phyloP scores from a whole-genome alignment of 768 basidiomycete genomes.

The Trametes villosa region DNA sequence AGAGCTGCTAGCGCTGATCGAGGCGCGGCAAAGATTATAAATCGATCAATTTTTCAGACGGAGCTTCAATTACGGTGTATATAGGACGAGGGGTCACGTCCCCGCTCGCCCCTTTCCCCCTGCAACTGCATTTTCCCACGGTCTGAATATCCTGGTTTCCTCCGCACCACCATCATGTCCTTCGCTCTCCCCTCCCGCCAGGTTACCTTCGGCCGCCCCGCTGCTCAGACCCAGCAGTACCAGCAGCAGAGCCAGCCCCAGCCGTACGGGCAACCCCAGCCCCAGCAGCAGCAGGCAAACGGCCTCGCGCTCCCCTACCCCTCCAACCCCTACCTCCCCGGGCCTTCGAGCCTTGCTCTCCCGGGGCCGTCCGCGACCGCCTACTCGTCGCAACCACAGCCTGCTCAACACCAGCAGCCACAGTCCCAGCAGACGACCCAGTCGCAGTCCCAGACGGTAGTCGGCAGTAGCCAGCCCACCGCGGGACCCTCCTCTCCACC shows the following conservation, averaged over 20 bases:
- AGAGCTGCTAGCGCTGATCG: constrained; percentile 21
- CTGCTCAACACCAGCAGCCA: constrained; percentile 27
- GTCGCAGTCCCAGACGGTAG: constrained; percentile 33
- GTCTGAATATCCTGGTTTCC: constrained; percentile 14
- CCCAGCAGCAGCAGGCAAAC: constrained; percentile 41
- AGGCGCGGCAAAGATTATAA: constrained; percentile 19
- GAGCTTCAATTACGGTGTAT: constrained; percentile 25
- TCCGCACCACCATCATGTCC: constrained; percentile 41
- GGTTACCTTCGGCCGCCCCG: constrained; percentile 72
- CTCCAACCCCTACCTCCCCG: constrained; percentile 49
- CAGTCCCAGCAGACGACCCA: constrained; percentile 29
- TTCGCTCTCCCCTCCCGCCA: constrained; percentile 80
- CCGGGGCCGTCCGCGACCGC: constrained; percentile 60
- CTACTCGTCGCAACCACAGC: constrained; percentile 26
- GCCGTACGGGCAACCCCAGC: constrained; percentile 46
- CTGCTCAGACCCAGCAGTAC: constrained; percentile 42
- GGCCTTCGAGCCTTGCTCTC: constrained; percentile 51
- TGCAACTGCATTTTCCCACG: constrained; percentile 28
- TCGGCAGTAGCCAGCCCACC: constrained; percentile 38
- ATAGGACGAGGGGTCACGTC: constrained; percentile 17
- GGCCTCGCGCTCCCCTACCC: constrained; percentile 60
- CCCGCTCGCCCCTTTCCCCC: constrained; percentile 9
- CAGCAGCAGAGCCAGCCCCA: constrained; percentile 49
- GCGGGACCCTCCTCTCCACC: constrained; percentile 64
- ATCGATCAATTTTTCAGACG: constrained; percentile 23